Percentiles rank a stretch among this genome's conserved stretches.
Evolutionary conservation across 2,329 filamentous ascomycete species (phyloP).

Genomic region (Spiromastix sp.): DNA sequence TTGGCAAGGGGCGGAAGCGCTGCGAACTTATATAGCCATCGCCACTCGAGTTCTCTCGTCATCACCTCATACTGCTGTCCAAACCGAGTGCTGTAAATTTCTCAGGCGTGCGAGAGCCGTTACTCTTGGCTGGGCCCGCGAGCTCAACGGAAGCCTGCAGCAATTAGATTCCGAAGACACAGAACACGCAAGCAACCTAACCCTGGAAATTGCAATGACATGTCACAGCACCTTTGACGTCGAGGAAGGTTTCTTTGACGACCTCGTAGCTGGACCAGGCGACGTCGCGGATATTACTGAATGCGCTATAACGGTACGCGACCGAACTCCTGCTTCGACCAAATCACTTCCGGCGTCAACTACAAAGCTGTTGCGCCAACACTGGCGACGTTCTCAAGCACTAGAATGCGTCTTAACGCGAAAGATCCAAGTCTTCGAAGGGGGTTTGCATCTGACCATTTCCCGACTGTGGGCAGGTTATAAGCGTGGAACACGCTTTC

Average conservation of each 20-base stretch:
- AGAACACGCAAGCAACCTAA: slow-evolving; percentile 21
- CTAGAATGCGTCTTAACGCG: slow-evolving; percentile 11
- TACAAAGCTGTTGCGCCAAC: slow-evolving; percentile 14
- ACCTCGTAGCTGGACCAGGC: slow-evolving; percentile 16
- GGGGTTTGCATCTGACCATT: slow-evolving; percentile 16
- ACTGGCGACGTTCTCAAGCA: slow-evolving; percentile 14
- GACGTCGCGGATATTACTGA: slow-evolving; percentile 27
- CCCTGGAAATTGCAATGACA: slow-evolving; percentile 32
- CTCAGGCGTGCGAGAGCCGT: slow-evolving; percentile 25
- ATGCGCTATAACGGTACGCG: slow-evolving; percentile 28
- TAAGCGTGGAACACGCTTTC: slow-evolving; percentile 15
- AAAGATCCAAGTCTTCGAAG: slow-evolving; percentile 10
- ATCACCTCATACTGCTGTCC: slow-evolving; percentile 14
- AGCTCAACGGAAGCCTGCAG: slow-evolving; percentile 21
- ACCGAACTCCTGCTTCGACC: slow-evolving; percentile 14
- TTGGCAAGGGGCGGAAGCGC: slow-evolving; percentile 39
- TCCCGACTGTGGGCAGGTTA: slow-evolving; percentile 19
- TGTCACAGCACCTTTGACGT: slow-evolving; percentile 38
- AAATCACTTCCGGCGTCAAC: slow-evolving; percentile 8
- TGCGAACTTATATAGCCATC: slow-evolving; percentile 33
- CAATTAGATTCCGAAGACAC: slow-evolving; percentile 18
- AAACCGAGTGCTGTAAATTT: slow-evolving; percentile 18
- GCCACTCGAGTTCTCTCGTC: slow-evolving; percentile 36
- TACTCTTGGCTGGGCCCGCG: slow-evolving; percentile 30
- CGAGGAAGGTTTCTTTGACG: slow-evolving; percentile 21